Percentiles rank a stretch among this genome's conserved stretches.
These are phyloP conservation scores for Pogostemon cablin DNA, from an alignment of 257 asterid species.

Conservation along the genomic window DNA sequence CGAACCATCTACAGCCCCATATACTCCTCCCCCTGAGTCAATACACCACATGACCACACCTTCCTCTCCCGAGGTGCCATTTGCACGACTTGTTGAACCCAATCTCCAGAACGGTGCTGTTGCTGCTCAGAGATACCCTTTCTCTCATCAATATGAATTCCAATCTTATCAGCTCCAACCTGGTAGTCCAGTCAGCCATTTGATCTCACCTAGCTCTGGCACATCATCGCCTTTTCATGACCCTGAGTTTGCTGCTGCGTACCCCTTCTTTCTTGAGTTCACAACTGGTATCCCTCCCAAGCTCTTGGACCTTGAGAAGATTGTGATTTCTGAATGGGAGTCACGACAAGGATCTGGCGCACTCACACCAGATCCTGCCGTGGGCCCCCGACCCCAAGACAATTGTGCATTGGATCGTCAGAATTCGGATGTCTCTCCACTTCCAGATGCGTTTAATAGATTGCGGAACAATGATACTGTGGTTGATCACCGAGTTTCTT, in stretches of 20 bases:
- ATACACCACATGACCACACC: conserved; percentile 78
- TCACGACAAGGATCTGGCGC: conserved; percentile 74
- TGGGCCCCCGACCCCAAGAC: conserved; percentile 40
- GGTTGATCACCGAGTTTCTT: conserved; percentile 70
- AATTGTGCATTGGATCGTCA: conserved; percentile 45
- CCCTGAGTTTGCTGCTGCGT: conserved; percentile 53
- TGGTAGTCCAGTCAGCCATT: conserved; percentile 92
- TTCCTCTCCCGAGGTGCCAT: conserved; percentile 98
- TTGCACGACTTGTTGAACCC: conserved; percentile 86
- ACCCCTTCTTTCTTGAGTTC: conserved; percentile 67
- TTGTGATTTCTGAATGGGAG: conserved; percentile 63
- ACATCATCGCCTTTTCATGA: conserved; percentile 85
- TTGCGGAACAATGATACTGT: conserved; percentile 42
- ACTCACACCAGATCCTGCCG: conserved; percentile 63
- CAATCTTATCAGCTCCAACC: conserved; percentile 93
- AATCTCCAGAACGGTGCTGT: conserved; percentile 50
- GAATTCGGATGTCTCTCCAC: conserved; percentile 49
- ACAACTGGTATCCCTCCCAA: conserved; percentile 58
- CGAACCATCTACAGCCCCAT: conserved; percentile 96
- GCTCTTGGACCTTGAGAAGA: conserved; percentile 76
- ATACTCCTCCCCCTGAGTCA: conserved; percentile 94
- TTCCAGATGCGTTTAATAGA: conserved; percentile 39
- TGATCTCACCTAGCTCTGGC: conserved; percentile 93
- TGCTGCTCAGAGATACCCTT: conserved; percentile 55
- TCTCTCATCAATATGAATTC: conserved; percentile 67